A percentile compares a stretch with the other conserved stretches of the same genome.
phyloP scores from a whole-genome alignment of 2,329 filamentous ascomycete genomes.

The Onygena corvina region DNA sequence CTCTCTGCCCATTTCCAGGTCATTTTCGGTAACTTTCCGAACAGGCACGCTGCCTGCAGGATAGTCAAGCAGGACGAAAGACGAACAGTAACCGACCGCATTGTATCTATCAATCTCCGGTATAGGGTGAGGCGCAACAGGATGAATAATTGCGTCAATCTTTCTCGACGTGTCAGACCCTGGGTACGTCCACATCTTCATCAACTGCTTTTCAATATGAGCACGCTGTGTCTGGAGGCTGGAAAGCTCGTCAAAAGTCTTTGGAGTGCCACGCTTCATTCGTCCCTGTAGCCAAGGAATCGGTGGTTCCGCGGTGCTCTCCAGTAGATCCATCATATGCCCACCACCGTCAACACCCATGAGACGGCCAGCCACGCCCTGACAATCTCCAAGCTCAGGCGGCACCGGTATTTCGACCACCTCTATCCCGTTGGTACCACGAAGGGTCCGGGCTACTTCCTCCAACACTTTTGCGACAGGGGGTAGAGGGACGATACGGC shows the following conservation, averaged over 20 bases:
- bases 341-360: slow-evolving; percentile 48
- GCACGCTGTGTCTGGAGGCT: slow-evolving; percentile 43
- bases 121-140: slow-evolving; percentile 52
- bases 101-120: slow-evolving; percentile 52
- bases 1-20: slow-evolving; percentile 40
- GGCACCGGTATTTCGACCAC: slow-evolving; percentile 48
- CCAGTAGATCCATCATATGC: slow-evolving; percentile 46
- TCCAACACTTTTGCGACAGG: slow-evolving; percentile 30
- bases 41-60: slow-evolving; percentile 48
- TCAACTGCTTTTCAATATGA: slow-evolving; percentile 44
- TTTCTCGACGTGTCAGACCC: slow-evolving; percentile 27
- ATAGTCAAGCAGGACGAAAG: slow-evolving; percentile 52
- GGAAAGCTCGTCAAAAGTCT: slow-evolving; percentile 39
- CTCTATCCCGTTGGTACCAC: slow-evolving; percentile 36
- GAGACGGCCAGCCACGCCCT: slow-evolving; percentile 46
- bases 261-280: slow-evolving; percentile 38
- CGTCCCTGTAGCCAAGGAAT: slow-evolving; percentile 48
- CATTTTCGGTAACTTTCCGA: slow-evolving; percentile 36
- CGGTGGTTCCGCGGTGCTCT: slow-evolving; percentile 44
- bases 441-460: slow-evolving; percentile 29
- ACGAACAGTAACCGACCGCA: slow-evolving; percentile 49
- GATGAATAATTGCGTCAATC: slow-evolving; percentile 52
- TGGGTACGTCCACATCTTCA: slow-evolving; percentile 42
- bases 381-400: slow-evolving; percentile 41
- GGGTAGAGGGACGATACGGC: slow-evolving; percentile 29